Conservation (phyloP, 2,329 filamentous ascomycete species). For the Cadophora sp. region DNA sequence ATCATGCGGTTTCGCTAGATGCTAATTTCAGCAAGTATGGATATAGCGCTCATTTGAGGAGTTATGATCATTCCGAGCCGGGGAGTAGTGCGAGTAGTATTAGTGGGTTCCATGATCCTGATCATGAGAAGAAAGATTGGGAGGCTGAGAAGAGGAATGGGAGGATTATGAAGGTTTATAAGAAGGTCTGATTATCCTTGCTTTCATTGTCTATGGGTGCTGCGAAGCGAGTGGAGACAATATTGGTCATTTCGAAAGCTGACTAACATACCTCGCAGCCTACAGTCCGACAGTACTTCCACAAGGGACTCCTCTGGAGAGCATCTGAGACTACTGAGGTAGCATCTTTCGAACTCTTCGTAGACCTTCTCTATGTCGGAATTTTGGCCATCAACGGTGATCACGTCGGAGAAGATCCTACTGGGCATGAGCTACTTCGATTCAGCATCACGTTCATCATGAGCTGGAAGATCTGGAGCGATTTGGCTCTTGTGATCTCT, state of each 20-base stretch:
- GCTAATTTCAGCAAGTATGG: slow-evolving; percentile 70
- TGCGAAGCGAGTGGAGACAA: too few relatives aligned
- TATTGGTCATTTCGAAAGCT: too few relatives aligned
- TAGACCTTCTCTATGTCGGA: slow-evolving; percentile 62
- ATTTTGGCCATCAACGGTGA: slow-evolving; percentile 71
- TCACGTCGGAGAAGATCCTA: slow-evolving; percentile 61
- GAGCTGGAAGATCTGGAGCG: slow-evolving; percentile 66
- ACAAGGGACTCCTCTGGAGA: slow-evolving; percentile 69
- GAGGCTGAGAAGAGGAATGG: slow-evolving; percentile 45
- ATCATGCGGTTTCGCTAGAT: slow-evolving; percentile 61
- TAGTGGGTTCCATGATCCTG: slow-evolving; percentile 35
- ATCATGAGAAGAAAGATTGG: slow-evolving; percentile 48
- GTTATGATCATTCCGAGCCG: slow-evolving; percentile 47
- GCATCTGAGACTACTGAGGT: slow-evolving; percentile 64
- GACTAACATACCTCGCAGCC: slow-evolving; percentile 47
- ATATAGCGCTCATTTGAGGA: slow-evolving; percentile 63
- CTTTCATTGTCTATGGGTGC: not conserved
- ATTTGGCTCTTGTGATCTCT: slow-evolving; percentile 61
- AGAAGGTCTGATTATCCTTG: slow-evolving; percentile 45
- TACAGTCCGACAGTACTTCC: slow-evolving; percentile 69
- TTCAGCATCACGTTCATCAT: slow-evolving; percentile 68
- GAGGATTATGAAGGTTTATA: slow-evolving; percentile 60
- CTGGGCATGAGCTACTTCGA: slow-evolving; percentile 60
- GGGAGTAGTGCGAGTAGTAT: slow-evolving; percentile 34
- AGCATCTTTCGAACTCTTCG: slow-evolving; percentile 68